These are phyloP conservation scores for Didymella lethalis DNA, from an alignment of 2,329 filamentous ascomycete species.

Conservation along the genomic window DNA sequence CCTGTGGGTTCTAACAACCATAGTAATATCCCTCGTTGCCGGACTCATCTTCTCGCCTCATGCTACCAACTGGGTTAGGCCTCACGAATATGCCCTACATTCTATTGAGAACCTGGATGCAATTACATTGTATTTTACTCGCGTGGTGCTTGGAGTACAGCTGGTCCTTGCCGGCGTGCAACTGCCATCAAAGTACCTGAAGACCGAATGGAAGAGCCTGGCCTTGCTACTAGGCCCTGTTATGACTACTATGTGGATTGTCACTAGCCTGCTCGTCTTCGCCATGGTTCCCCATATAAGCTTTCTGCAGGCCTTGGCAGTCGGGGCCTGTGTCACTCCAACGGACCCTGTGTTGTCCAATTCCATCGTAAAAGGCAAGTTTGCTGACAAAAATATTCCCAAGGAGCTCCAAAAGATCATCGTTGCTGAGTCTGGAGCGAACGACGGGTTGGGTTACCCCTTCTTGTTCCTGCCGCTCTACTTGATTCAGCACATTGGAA, in stretches of 20 bases:
- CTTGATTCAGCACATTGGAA: slow-evolving; percentile 75
- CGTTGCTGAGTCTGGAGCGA: slow-evolving; percentile 78
- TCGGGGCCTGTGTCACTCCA: slow-evolving; percentile 88
- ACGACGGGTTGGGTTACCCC: slow-evolving; percentile 88
- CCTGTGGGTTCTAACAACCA: neutral
- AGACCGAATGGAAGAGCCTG: slow-evolving; percentile 79
- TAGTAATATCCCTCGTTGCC: slow-evolving; percentile 83
- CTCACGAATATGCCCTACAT: slow-evolving; percentile 72
- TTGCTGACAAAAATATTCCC: slow-evolving; percentile 89
- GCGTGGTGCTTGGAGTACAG: slow-evolving; percentile 88
- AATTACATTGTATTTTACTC: slow-evolving; percentile 83
- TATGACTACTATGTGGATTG: slow-evolving; percentile 87
- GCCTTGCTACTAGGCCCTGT: slow-evolving; percentile 79
- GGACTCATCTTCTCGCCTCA: slow-evolving; percentile 81
- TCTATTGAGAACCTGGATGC: slow-evolving; percentile 67
- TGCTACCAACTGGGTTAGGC: slow-evolving; percentile 77
- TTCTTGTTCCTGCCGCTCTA: slow-evolving; percentile 88
- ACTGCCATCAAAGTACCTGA: slow-evolving; percentile 81
- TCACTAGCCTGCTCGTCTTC: slow-evolving; percentile 81
- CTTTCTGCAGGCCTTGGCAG: slow-evolving; percentile 79
- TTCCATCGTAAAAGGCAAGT: slow-evolving; percentile 91
- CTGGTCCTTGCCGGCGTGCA: slow-evolving; percentile 89
- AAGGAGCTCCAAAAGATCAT: slow-evolving; percentile 76
- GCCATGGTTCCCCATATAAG: slow-evolving; percentile 73
- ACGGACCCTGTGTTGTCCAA: slow-evolving; percentile 90